These are phyloP conservation scores for Nakazawaea ambrosiae DNA, from an alignment of 805 yeast species.

Conservation along the genomic window DNA sequence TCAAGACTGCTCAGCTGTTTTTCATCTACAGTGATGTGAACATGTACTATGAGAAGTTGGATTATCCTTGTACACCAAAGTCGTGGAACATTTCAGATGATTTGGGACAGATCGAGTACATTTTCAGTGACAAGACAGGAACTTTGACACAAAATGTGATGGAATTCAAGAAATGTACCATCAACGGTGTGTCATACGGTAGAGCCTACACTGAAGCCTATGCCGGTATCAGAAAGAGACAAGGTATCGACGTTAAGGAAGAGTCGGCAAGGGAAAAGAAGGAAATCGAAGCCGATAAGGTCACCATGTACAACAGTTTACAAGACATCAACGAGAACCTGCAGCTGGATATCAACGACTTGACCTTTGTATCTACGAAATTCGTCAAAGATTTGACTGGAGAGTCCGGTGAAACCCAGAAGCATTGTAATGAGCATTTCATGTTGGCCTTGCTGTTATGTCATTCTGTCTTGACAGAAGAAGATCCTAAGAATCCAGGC, in stretches of 20 bases:
- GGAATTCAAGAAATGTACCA: conserved; percentile 75
- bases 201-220: conserved; percentile 73
- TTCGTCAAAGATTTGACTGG: conserved; percentile 60
- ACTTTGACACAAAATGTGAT: conserved; percentile 77
- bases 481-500: conserved; percentile 51
- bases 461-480: conserved; percentile 71
- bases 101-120: conserved; percentile 75
- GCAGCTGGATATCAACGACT: conserved; percentile 50
- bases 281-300: conserved; percentile 34
- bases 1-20: conserved; percentile 69
- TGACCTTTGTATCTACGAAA: conserved; percentile 63
- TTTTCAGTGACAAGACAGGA: conserved; percentile 81
- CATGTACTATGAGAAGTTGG: conserved; percentile 63
- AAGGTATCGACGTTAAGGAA: conserved; percentile 52
- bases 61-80: conserved; percentile 74
- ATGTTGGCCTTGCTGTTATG: conserved; percentile 73
- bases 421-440: conserved; percentile 59
- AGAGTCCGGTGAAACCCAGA: conserved; percentile 42
- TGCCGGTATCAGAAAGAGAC: conserved; percentile 62
- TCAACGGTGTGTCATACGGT: conserved; percentile 63
- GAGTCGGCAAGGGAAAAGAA: conserved; percentile 35
- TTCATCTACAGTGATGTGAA: conserved; percentile 65
- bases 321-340: conserved; percentile 30
- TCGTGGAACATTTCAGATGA: conserved; percentile 83
- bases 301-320: conserved; percentile 41